A percentile compares a stretch with the other conserved stretches of the same genome.
Conservation (phyloP, 306 rosid genomes). For the Carpinus viminea region DNA sequence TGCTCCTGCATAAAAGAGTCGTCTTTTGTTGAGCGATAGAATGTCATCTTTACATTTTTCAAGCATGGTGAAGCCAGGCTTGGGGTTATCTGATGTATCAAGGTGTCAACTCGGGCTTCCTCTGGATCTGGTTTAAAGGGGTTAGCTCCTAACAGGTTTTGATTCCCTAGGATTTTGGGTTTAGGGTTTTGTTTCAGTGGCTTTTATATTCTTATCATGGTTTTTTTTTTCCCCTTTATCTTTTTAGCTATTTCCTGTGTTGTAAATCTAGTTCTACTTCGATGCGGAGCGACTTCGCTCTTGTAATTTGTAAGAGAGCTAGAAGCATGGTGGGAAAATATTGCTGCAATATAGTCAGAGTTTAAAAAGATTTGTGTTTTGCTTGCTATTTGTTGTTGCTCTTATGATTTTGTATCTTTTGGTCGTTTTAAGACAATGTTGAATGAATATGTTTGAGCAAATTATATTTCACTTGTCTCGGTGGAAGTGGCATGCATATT, state of each 20-base stretch:
- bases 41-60: constrained; percentile 33
- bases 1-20: constrained; percentile 40
- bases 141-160: constrained; percentile 75
- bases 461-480: no score
- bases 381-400: not conserved
- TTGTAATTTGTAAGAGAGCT: constrained; percentile 62
- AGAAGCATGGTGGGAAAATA: constrained; percentile 85
- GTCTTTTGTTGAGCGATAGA: constrained; percentile 45
- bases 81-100: constrained; percentile 39
- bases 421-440: no score
- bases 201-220: constrained; percentile 31
- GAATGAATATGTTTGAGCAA: no score
- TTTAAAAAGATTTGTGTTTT: constrained; percentile 24
- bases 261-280: constrained; percentile 69
- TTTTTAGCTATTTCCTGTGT: constrained; percentile 67
- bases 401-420: not conserved
- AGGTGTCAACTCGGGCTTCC: constrained; percentile 40
- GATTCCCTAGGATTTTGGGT: constrained; percentile 68
- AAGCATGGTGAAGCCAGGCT: constrained; percentile 47
- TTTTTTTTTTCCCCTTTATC: constrained; percentile 10
- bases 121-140: constrained; percentile 52
- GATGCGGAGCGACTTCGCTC: constrained; percentile 51
- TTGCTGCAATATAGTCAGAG: constrained; percentile 67
- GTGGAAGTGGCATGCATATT: no score
- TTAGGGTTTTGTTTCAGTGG: constrained; percentile 38